Evolutionary conservation across 2,329 filamentous ascomycete genomes (phyloP).

Genomic region (Stagonosporopsis rhizophila): DNA sequence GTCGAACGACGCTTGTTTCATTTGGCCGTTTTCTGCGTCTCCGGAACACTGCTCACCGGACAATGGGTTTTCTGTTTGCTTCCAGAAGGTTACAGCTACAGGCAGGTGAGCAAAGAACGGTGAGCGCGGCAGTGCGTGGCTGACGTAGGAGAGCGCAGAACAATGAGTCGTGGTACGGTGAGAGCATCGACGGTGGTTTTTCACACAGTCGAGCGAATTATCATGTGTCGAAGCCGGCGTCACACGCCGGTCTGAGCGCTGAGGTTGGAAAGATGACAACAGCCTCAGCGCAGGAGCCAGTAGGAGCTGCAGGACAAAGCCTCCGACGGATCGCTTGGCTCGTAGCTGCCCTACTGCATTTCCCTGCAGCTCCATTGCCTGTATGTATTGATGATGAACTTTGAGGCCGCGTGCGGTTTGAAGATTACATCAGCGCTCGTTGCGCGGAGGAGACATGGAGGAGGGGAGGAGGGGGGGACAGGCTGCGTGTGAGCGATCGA

Average conservation of each 20-base stretch:
- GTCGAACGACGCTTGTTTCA: constrained; percentile 44
- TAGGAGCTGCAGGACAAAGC: constrained; percentile 35
- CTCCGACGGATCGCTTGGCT: constrained; percentile 25
- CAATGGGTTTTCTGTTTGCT: constrained; percentile 8
- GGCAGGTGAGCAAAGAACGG: constrained; percentile 25
- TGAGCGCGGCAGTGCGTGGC: constrained; percentile 9
- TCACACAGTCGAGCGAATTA: constrained; percentile 1
- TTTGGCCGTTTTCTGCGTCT: constrained; percentile 28
- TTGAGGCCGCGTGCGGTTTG: background rate
- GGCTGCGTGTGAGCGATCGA: constrained; percentile 30
- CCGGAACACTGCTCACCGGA: constrained; percentile 17
- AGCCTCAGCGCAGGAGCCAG: constrained; percentile 29
- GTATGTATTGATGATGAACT: background rate
- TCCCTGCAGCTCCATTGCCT: constrained; percentile 2
- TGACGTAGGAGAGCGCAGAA: background rate
- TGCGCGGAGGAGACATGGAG: background rate
- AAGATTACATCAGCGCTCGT: background rate
- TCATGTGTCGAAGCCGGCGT: constrained; percentile 8
- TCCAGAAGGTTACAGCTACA: constrained; percentile 28
- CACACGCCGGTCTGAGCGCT: constrained; percentile 15
- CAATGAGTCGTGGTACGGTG: constrained; percentile 6
- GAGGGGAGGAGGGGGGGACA: too few species aligned
- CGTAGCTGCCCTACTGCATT: constrained; percentile 9
- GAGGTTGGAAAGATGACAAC: constrained; percentile 25
- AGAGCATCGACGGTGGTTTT: background rate